Evolutionary conservation across 2,329 filamentous ascomycete genomes (phyloP), one percentile per base, ranked within the genome.

Genomic region (Pseudocercospora vitis): DNA sequence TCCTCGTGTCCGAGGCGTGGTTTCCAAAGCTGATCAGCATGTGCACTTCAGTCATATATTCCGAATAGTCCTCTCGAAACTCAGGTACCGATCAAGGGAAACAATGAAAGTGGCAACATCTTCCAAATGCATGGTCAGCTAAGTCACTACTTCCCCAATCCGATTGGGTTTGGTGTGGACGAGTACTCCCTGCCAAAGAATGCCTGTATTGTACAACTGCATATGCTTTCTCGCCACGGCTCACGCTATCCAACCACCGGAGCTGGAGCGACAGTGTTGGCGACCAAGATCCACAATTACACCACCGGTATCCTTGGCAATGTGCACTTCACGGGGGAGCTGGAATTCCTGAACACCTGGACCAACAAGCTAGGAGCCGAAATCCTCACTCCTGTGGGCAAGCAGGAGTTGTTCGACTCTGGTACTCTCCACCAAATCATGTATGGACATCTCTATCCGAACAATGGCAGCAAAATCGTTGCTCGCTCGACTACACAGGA

Each of bases 401-500:
- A 87, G 45, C 81, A 88, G 65, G 86, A 91, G 70, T 55, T 67
- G 2, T 65, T 63, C 42, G 60, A 63, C 33, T 85, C 83, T 40
- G 85, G 86, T 1, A 78, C 87, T 1, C 68, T 88, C 35, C 86
- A 89, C 67, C 84, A 84, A 61, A 90, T 89, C 70, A 82, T 85
- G 73, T 89, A 89, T 64, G 83, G 81, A 5, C 78, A 81, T 56
- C 73, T 91, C 18, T 89, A 89, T 63, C 71, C 72, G 6, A 86
- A 89, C 62, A 82, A 87, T 4, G 79, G 81, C 52, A 85, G 78
- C 70, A 90, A 88, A 72, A 83, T 91, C 55, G 81, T 90, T 53
- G 86, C 83, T 12, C 79, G 87, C 23, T 89, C 86, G 1, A 89
- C 87, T 0, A 88, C 87, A 1, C 86, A 91, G 67, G 83, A 88